Base-by-base conservation (phyloP, 108 stramenopile species). In the Fragilariopsis cylindrus region DNA sequence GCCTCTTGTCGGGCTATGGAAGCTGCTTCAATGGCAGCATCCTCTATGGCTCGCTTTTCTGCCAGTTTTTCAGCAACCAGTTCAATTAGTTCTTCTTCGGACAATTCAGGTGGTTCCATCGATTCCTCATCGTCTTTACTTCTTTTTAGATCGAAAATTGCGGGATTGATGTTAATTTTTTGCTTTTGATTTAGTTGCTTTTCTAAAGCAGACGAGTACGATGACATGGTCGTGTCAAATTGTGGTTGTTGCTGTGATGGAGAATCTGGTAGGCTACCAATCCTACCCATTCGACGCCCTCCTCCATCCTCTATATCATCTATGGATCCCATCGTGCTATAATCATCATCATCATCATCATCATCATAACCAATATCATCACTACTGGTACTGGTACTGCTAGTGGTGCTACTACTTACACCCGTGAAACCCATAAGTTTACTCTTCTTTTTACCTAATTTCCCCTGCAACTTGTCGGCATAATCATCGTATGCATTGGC, bases 21-120 rank as follows among this genome's bases (percentile, higher is more conserved):
- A n/a, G 70, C 52, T 18, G 69, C 57, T 68, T 70, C 72, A 30
- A 70, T 56, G 69, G 15, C 80, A 9, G 50, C 71, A 48, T 74
- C 48, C 44, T 84, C 66, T 39, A 48, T 48, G n/a, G 53, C 73
- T 42, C 69, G 67, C 57, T 82, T 83, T 74, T 81, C 82, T 69
- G 55, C 82, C 65, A 91, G 49, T 40, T 83, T 79, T 39, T 80
- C 76, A 0, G 78, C 85, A 19, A 92, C 93, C 1, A 80, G 53
- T 73, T 90, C 85, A 53, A 92, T 56, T 62, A 92, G 73, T 21
- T 90, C 90, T 41, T 93, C 88, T 76, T 91, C 92, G 18, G 74
- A 64, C 81, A 88, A 65, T 57, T 87, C 87, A 42, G 65, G 68
- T 7, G 66, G 74, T 70, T 85, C 87, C 30, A 30, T 30, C 11